Base-by-base conservation (phyloP, 2,329 filamentous ascomycete species). In the Pseudogymnoascus sp. region DNA sequence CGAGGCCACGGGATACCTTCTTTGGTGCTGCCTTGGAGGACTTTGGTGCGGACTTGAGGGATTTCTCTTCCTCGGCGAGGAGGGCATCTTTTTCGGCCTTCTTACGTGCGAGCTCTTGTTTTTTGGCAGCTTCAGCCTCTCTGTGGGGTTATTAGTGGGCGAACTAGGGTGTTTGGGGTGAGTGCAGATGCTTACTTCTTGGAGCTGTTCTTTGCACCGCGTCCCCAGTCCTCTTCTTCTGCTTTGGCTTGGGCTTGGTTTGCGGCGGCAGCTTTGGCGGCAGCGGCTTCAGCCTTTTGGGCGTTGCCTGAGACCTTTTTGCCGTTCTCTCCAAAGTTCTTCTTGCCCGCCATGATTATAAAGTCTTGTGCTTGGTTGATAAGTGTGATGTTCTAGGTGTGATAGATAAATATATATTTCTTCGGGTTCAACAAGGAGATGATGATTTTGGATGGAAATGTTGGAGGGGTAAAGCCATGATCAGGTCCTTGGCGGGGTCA, bases 301-400 rank as follows among this genome's bases (percentile, higher is more conserved):
- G 92, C 92, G 75, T 97, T 91, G 66, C 93, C 94, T 7, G 88
- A 85, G 2, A 79, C 91, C 80, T 97, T 97, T 78, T 96, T 97
- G 74, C 82, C 88, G 77, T 89, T 91, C 66, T 95, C 92, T 61
- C 79, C 83, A 77, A 68, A 75, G 71, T 80, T 84, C 75, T 90
- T 92, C 76, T 90, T 91, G 69, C 82, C 83, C 29, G 81, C 87
- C 89, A 92, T 92, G 66, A 67, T 78, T 61, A 41, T 29, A 15
- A 29, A 12, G 6, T 13, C 12, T 31, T 39, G 8, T 41, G 21
- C 9, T 31, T 55, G 29, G 12, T 25, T 25, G n/a, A 61, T 41
- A 39, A 5, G 55, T 36, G 15, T 4, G 10, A 8, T 25, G 13
- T 25, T 35, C n/a, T 59, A 35, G 9, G 55, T 25, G 8, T 38